phyloP scores from a whole-genome alignment of 495 filamentous ascomycete genomes.

The Neurospora tetrasperma region DNA sequence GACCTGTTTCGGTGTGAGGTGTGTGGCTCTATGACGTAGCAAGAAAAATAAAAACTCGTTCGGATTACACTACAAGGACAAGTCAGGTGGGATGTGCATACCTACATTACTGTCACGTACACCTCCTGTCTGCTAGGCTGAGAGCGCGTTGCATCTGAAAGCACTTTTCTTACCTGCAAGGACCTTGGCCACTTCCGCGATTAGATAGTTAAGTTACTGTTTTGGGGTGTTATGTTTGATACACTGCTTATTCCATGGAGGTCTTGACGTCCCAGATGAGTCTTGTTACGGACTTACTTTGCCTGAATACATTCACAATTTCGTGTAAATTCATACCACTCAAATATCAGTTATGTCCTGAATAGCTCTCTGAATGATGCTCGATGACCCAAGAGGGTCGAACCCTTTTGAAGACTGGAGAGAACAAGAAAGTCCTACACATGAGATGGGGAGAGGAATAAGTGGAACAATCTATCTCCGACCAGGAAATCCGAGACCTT shows the following conservation, averaged over 20 bases:
- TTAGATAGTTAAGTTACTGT: neutral
- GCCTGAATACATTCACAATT: neutral
- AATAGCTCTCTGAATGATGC: neutral
- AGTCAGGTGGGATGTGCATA: neutral
- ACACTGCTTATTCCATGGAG: neutral
- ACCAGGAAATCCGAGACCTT: neutral
- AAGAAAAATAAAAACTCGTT: neutral
- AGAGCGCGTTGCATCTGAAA: neutral
- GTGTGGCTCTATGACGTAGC: neutral
- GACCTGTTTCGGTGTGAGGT: neutral
- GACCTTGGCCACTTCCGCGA: neutral
- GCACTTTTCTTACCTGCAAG: neutral
- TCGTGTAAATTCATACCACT: neutral
- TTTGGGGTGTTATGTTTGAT: neutral
- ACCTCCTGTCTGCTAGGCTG: neutral
- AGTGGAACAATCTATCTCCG: neutral
- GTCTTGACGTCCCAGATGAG: neutral
- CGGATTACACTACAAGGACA: neutral
- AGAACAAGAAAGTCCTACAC: neutral
- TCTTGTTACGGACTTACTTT: neutral
- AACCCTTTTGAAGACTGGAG: neutral
- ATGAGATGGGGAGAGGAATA: neutral
- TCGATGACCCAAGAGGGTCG: neutral
- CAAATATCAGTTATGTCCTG: neutral
- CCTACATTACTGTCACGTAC: too few species aligned